phyloP scores from a whole-genome alignment of 306 rosid species.

The Neltuma alba region DNA sequence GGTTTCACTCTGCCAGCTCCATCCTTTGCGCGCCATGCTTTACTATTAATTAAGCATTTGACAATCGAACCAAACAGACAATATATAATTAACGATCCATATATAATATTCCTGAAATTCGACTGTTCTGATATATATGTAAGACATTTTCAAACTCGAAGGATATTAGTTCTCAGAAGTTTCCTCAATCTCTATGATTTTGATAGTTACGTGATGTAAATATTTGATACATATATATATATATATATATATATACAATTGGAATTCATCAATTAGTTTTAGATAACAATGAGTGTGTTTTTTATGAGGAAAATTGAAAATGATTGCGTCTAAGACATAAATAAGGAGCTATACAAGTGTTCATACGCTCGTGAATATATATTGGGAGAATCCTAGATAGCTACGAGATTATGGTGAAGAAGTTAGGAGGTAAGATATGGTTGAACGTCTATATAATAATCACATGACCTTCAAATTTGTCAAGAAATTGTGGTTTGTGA shows the following conservation, averaged over 20 bases:
- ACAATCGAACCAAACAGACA: neutral
- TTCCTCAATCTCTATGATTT: neutral
- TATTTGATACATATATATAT: neutral
- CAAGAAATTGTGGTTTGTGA: neutral
- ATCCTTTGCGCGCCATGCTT: neutral
- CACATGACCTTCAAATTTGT: neutral
- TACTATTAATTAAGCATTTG: neutral
- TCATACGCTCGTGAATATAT: neutral
- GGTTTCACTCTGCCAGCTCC: neutral
- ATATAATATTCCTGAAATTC: neutral
- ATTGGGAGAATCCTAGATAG: neutral
- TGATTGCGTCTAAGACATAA: slow-evolving; percentile 3
- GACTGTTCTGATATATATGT: neutral
- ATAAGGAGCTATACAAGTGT: neutral
- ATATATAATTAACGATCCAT: neutral
- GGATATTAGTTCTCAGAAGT: neutral
- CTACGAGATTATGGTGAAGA: neutral
- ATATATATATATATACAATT: neutral
- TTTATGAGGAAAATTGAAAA: neutral
- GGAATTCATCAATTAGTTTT: neutral
- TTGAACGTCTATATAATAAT: neutral
- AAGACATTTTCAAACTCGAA: neutral
- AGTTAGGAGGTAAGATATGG: slow-evolving; percentile 4
- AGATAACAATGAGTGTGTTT: neutral
- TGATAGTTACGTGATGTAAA: neutral